A percentile compares a stretch with the other conserved stretches of the same genome.
phyloP scores from a whole-genome alignment of 1,284 basidiomycete species.

The Microbotryum lychnidis-dioicae region DNA sequence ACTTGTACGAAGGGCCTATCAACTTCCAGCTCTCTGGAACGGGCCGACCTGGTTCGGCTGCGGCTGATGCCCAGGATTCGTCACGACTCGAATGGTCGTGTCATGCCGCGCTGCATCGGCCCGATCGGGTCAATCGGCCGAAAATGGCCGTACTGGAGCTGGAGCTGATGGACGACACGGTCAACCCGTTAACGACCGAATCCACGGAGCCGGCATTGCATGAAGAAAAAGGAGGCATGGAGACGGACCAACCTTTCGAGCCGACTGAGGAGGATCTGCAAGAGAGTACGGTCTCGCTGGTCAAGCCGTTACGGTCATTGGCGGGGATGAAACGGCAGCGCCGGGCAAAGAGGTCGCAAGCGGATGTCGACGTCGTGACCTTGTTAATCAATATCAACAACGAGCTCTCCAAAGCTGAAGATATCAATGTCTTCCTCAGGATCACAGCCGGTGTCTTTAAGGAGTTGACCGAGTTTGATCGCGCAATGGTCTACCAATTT shows the following conservation, averaged over 20 bases:
- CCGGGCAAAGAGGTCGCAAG: constrained; percentile 2
- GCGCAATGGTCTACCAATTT: constrained; percentile 73
- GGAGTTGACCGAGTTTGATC: constrained; percentile 73
- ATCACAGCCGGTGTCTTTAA: constrained; percentile 70
- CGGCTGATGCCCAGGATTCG: constrained; percentile 7
- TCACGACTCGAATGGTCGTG: constrained; percentile 58
- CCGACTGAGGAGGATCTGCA: constrained; percentile 49
- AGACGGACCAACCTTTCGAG: constrained; percentile 6
- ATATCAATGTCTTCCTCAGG: constrained; percentile 65
- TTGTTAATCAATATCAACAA: constrained; percentile 78
- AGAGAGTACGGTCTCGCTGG: constrained; percentile 63
- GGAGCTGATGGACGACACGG: constrained; percentile 63
- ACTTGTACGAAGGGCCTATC: constrained; percentile 36
- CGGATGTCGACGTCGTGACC: constrained; percentile 63
- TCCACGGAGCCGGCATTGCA: constrained; percentile 6
- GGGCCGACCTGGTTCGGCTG: constrained; percentile 30
- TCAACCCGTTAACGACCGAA: constrained; percentile 55
- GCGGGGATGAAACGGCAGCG: constrained; percentile 44
- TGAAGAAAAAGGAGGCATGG: constrained; percentile 9
- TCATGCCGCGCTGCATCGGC: constrained; percentile 74
- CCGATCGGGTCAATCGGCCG: constrained; percentile 38
- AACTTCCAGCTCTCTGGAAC: constrained; percentile 32
- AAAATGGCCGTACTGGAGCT: constrained; percentile 66
- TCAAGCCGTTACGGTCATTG: constrained; percentile 65
- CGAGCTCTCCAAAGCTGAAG: constrained; percentile 62